A percentile compares a stretch with the other conserved stretches of the same genome.
phyloP scores from a whole-genome alignment of 2,329 filamentous ascomycete genomes.

The Colletotrichum coccodes region DNA sequence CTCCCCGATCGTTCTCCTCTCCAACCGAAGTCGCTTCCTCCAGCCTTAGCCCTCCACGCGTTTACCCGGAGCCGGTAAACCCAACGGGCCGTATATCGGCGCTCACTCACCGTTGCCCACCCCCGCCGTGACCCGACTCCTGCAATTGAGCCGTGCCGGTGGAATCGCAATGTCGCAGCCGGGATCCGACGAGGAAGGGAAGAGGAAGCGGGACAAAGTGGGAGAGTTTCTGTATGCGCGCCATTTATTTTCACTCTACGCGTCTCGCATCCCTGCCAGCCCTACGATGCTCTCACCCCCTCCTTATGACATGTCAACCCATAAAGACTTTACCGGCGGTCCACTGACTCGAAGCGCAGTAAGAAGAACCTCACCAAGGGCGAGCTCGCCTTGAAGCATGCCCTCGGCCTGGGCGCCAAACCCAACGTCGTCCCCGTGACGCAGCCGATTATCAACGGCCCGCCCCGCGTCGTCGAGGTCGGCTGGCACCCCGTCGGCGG shows the following conservation, averaged over 20 bases:
- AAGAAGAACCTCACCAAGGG: conserved; percentile 49
- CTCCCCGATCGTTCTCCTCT: not conserved
- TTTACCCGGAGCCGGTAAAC: not conserved
- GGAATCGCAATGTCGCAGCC: conserved; percentile 18
- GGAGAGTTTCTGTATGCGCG: conserved; percentile 44
- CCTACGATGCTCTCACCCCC: not conserved
- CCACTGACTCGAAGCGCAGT: conserved; percentile 35
- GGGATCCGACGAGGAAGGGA: conserved; percentile 35
- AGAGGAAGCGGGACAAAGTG: conserved; percentile 45
- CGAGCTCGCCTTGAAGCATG: conserved; percentile 52
- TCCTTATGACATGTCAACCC: not conserved
- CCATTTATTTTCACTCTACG: conserved; percentile 18
- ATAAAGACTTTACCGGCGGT: not conserved
- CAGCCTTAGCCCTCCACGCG: not conserved
- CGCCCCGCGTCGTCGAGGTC: conserved; percentile 57
- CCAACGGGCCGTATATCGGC: not conserved
- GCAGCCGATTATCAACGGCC: conserved; percentile 48
- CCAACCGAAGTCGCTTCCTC: not conserved
- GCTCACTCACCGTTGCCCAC: not conserved
- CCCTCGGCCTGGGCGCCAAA: conserved; percentile 53
- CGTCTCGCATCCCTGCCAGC: not conserved
- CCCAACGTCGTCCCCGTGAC: conserved; percentile 55
- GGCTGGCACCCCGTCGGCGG: conserved; percentile 70
- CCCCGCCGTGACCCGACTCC: not conserved
- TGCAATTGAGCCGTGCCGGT: not conserved